Base-by-base conservation (phyloP, 2,329 filamentous ascomycete species). In the Neurospora crassa region DNA sequence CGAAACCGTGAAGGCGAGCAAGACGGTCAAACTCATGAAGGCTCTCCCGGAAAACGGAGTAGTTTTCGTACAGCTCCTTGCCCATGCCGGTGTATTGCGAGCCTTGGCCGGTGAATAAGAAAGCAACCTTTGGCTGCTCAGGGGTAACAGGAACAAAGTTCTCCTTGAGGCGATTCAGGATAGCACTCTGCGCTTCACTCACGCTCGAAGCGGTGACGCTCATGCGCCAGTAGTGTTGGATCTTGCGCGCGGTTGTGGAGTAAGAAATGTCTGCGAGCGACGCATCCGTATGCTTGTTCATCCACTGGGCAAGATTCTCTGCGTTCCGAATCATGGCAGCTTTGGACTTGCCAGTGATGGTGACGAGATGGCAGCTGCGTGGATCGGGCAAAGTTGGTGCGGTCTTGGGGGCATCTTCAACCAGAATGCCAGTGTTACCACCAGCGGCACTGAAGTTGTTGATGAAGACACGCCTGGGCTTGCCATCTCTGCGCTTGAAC, bases 371-470 rank as follows among this genome's bases (percentile, higher is more conserved):
- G 1, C 83, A 82, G n/a, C 79, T 80, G 24, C 90, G 85, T 8
- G 86, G 81, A 73, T 91, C 89, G 2, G 74, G 71, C 12, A 74
- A 76, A 14, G 77, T 75, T 16, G 74, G 75, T 12, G 75, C 76
- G 14, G 76, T 77, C 71, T 75, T 76, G 2, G 88, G 88, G 0
- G 83, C 87, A 73, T 92, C 90, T 76, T 92, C 88, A 1, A 92
- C 76, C 7, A 92, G 79, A 34, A 92, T 78, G 18, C 89, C 87
- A 1, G 90, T 91, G 79, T 93, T 93, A 42, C 91, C 90, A 74
- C 90, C 90, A 70, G 90, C 89, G 7, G 90, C 91, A 73, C 87
- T 88, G 77, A 91, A 92, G 80, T 91, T 91, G 81, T 92, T 92
- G 73, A 91, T 79, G 72, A 87, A 87, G 10, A 86, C 80, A 5